These are phyloP conservation scores for Trichoderma lentiforme DNA, from an alignment of 2,329 filamentous ascomycete species.

Conservation along the genomic window DNA sequence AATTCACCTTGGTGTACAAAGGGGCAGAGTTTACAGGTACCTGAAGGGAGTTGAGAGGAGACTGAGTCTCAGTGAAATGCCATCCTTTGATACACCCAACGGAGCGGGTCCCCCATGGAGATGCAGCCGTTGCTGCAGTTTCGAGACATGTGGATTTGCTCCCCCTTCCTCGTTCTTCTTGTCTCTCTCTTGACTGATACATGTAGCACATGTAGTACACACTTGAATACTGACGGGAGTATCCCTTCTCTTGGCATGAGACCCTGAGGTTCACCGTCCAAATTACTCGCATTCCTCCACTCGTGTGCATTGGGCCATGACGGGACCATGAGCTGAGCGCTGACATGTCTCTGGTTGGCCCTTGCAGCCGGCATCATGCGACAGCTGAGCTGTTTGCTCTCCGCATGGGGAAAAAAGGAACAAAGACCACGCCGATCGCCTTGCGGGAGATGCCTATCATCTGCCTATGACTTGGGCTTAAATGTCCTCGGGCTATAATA, in stretches of 20 bases:
- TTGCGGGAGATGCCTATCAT: not conserved
- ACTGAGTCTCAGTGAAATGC: not conserved
- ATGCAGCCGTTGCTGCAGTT: constrained; percentile 16
- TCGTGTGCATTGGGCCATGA: not conserved
- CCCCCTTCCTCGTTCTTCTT: not conserved
- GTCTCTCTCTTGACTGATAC: not conserved
- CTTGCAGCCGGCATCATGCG: constrained; percentile 4
- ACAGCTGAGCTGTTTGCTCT: constrained; percentile 13
- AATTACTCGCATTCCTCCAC: constrained; percentile 17
- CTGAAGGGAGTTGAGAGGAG: not conserved
- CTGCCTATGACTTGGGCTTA: not conserved
- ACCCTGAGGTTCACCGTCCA: not conserved
- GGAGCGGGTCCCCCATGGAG: constrained; percentile 6
- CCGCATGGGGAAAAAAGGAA: not conserved
- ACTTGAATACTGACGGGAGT: not conserved
- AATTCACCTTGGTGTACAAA: not conserved
- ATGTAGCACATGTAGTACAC: not conserved
- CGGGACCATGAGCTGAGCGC: constrained; percentile 7
- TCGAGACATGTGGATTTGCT: constrained; percentile 11
- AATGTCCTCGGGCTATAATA: not conserved
- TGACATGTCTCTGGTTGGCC: constrained; percentile 4
- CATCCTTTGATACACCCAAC: not conserved
- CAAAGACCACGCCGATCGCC: not conserved
- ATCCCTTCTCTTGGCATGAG: constrained; percentile 2
- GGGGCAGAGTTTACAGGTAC: not conserved